Evolutionary conservation across 164 flowering plant genomes (phyloP), one percentile per base, ranked within the genome.

Genomic region (Echeveria elegans): DNA sequence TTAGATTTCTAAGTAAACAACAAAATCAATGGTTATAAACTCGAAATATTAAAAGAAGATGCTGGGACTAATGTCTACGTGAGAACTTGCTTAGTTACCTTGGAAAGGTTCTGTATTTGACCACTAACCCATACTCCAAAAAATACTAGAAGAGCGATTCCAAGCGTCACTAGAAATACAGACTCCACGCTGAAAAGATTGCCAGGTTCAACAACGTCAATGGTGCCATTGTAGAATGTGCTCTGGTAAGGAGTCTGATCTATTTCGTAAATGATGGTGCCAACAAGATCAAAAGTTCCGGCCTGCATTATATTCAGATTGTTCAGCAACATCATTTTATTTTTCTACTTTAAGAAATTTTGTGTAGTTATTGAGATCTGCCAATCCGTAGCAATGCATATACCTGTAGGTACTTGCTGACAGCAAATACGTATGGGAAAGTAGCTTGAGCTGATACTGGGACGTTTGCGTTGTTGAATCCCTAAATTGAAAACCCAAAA

Each of bases 351-450:
- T 19, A 14, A 38, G n/a, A 19, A 48, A 5, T 48, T 4, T 23
- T 16, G 21, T 12, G 4, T 10, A 23, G 28, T 23, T 53, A 53
- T 23, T 0, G 5, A 21, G 59, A 53, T 8, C 10, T 53, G 30
- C 30, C 5, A 7, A 8, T 26, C 29, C 12, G 24, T 9, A 4
- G 30, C 24, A 53, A 53, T 53, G 59, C 29, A 23, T 9, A n/a
- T 76, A 92, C 98, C 97, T 93, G 97, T 80, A 93, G 81, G 78
- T 66, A 93, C 76, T 93, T 90, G 92, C 85, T 88, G 43, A 93
- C 92, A 63, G 85, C 83, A 82, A 87, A 93, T 16, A 84, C 72
- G 67, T 93, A 93, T 34, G 92, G 94, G 76, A 87, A 89, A 28
- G 96, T 79, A 58, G 98, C 93, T 74, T 90, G 97, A 67, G 82